Evolutionary conservation across 345 rosid species (phyloP), one percentile per base, ranked within the genome.

Genomic region (Linum trigynum): DNA sequence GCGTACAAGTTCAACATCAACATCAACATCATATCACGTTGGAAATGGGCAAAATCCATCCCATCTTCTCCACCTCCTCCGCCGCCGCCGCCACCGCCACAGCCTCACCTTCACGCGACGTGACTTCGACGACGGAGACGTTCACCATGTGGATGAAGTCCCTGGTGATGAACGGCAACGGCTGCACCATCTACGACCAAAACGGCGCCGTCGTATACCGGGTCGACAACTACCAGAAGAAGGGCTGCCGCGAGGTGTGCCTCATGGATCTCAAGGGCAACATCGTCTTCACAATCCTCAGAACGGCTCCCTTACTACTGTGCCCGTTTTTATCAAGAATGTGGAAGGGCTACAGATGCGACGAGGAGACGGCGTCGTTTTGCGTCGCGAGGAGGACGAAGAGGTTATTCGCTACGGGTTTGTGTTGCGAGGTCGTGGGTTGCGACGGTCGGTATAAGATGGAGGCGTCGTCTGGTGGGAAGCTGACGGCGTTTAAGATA

Each of bases 61-160:
- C 90, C 68, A 72, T 78, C 2, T 43, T 58, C 37, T 5, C 65
- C 51, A 66, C 63, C 45, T 59, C 67, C 6, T 8, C 50, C 38
- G 43, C 63, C 45, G 14, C 16, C 5, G 55, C 72, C 38, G 38
- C 50, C 38, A 37, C 63, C 45, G 14, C 16, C 2, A 51, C 72
- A 38, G 38, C 74, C 11, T 72, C 75, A 61, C 61, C 68, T 40
- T 38, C 75, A 45, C 71, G 66, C 8, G 63, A 62, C 62, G 67
- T 71, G 63, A 70, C 77, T 62, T 55, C 80, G 65, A 74, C 69
- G 59, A 69, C 74, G 69, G 85, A 83, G 71, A 78, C 69, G 15
- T 86, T 80, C 71, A 86, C 91, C 40, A 61, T 86, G 53, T 86
- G 91, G 91, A 86, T 86, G 91, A 86, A 83, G 67, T 86, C 91